Base-by-base conservation (phyloP, 225 moss, liverwort and hornwort genomes). In the Bryum argenteum region DNA sequence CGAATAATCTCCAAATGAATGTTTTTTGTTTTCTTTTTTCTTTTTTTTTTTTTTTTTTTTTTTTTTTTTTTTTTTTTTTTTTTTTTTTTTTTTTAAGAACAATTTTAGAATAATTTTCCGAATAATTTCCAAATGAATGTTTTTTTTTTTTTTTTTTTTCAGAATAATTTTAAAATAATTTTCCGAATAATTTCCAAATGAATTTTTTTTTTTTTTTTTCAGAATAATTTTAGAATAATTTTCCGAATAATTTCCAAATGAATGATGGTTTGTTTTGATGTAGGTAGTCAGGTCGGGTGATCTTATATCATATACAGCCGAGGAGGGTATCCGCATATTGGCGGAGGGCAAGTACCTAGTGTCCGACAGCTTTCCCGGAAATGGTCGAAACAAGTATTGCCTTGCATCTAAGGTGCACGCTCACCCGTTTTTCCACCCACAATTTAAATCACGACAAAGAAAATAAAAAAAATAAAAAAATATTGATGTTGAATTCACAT, bases 311-410 rank as follows among this genome's bases (percentile, higher is more conserved):
- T 89, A 89, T 23, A 20, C 66, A 11, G 87, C 88, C 23, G 94
- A 94, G 68, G 91, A 94, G 69, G 94, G 94, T 17, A 85, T 91
- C 38, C 75, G 94, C 58, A 75, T 85, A 16, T 61, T 87, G 42
- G 70, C 66, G 0, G 85, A 87, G 78, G 88, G 84, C 23, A 87
- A 77, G 45, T 91, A 83, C 67, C 55, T 91, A 58, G 81, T 66
- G 1, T 89, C 89, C 2, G 91, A 91, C 60, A 87, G 90, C 75
- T 91, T 94, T 56, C 91, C 94, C 10, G 91, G 94, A 51, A 94
- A 89, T 68, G 90, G 87, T 66, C 87, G 94, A 57, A 94, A 78
- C 63, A 94, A 94, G 70, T 86, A 90, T 8, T 94, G 94, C 75
- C 76, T 94, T 66, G 72, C 91, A n/a, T 94, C 94, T 2, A 94